phyloP scores from a whole-genome alignment of 2,329 filamentous ascomycete species.

The Cercospora beticola region DNA sequence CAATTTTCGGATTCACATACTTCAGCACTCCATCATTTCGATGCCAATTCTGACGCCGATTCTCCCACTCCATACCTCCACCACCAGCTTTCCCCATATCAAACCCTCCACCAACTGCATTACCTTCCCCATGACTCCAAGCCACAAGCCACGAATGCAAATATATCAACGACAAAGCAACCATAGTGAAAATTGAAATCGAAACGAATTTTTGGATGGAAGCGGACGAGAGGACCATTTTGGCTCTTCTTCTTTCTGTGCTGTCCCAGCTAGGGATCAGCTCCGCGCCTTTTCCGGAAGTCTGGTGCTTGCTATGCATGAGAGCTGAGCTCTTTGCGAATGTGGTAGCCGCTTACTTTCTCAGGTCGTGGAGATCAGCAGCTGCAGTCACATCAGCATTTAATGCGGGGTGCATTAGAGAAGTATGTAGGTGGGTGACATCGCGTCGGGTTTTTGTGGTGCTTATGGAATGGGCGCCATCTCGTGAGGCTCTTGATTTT shows the following conservation, averaged over 20 bases:
- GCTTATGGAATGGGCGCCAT: background rate
- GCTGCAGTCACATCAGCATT: background rate
- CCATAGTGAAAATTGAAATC: background rate
- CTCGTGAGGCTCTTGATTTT: background rate
- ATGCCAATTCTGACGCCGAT: constrained; percentile 21
- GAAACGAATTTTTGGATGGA: constrained; percentile 6
- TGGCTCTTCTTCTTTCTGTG: background rate
- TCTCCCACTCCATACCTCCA: background rate
- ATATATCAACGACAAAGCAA: constrained; percentile 1
- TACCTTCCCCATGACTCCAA: background rate
- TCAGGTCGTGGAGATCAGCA: background rate
- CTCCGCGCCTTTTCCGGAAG: background rate
- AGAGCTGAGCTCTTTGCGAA: background rate
- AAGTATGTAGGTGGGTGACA: background rate
- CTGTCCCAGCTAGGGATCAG: background rate
- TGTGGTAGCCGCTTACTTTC: background rate
- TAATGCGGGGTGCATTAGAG: background rate
- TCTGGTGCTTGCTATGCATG: background rate
- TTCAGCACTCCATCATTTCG: constrained; percentile 31
- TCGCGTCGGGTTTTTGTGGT: background rate
- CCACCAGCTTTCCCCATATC: background rate
- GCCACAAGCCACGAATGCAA: constrained; percentile 7
- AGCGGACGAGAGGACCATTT: constrained; percentile 4
- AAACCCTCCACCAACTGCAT: background rate
- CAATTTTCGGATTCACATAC: constrained; percentile 38